Conservation (phyloP, 805 yeast species). For the Ogataea pignaliae region DNA sequence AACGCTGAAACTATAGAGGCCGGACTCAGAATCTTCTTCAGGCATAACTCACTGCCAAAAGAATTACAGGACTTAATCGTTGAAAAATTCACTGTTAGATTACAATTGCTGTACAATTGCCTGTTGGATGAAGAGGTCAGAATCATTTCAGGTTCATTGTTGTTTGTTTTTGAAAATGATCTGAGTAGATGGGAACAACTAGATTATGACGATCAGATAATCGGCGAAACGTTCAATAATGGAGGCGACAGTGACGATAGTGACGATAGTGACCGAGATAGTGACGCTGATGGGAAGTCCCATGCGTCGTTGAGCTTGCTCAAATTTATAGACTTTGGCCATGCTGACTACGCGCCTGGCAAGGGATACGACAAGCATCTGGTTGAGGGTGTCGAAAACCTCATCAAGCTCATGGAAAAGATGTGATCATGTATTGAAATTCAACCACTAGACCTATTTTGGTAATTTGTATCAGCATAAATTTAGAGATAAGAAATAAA, state of each 20-base stretch:
- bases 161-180: constrained; percentile 74
- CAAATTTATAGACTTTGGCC: constrained; percentile 86
- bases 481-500: neutral
- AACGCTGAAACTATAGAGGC: constrained; percentile 36
- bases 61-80: constrained; percentile 36
- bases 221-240: constrained; percentile 23
- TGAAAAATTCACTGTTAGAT: constrained; percentile 46
- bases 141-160: constrained; percentile 65
- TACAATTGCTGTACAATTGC: constrained; percentile 64
- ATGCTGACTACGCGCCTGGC: constrained; percentile 60
- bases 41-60: constrained; percentile 28
- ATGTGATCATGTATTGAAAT: constrained; percentile 2
- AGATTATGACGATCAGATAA: constrained; percentile 36
- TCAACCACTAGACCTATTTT: neutral
- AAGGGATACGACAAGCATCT: constrained; percentile 69
- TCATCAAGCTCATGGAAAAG: constrained; percentile 41
- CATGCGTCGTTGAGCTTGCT: constrained; percentile 49
- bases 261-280: constrained; percentile 20
- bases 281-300: constrained; percentile 17
- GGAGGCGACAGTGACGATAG: constrained; percentile 32
- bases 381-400: constrained; percentile 62
- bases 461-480: too few species aligned
- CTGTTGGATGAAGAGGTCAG: constrained; percentile 59
- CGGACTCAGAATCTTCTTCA: constrained; percentile 46
- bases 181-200: constrained; percentile 43